Percentiles rank a stretch among this genome's conserved stretches.
Conservation (phyloP, 2,329 filamentous ascomycete species). For the Cladophialophora carrionii region DNA sequence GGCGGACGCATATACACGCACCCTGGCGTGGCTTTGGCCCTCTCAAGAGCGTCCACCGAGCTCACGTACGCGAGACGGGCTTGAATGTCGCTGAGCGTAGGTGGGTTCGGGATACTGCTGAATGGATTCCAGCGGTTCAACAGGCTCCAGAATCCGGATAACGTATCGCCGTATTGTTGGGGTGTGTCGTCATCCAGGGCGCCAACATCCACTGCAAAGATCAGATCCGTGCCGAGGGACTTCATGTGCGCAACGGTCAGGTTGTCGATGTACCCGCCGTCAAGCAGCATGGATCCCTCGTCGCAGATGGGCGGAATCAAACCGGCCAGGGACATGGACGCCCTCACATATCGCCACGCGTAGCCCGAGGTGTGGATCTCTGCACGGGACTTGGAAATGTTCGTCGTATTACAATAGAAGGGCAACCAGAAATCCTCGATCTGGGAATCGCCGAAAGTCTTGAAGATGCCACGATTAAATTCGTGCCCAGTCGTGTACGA, state of each 20-base stretch:
- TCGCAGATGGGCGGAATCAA: constrained; percentile 92
- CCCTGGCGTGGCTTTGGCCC: constrained; percentile 86
- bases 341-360: constrained; percentile 94
- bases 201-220: constrained; percentile 95
- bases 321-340: constrained; percentile 94
- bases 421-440: constrained; percentile 99
- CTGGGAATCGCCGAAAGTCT: constrained; percentile 93
- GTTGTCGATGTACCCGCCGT: constrained; percentile 97
- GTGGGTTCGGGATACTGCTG: constrained; percentile 83
- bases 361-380: constrained; percentile 97
- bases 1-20: constrained; percentile 97
- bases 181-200: constrained; percentile 88
- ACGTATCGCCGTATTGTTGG: constrained; percentile 88
- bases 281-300: constrained; percentile 93
- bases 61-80: constrained; percentile 92
- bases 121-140: constrained; percentile 98
- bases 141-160: constrained; percentile 94
- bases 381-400: constrained; percentile 88
- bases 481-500: constrained; percentile 98
- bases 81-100: constrained; percentile 94
- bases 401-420: constrained; percentile 99
- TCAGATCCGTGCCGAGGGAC: constrained; percentile 84
- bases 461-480: constrained; percentile 98
- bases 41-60: constrained; percentile 89
- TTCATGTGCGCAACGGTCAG: constrained; percentile 98